Percentiles rank a stretch among this genome's conserved stretches.
phyloP scores from a whole-genome alignment of 2,329 filamentous ascomycete species.

The Ustulina deusta region DNA sequence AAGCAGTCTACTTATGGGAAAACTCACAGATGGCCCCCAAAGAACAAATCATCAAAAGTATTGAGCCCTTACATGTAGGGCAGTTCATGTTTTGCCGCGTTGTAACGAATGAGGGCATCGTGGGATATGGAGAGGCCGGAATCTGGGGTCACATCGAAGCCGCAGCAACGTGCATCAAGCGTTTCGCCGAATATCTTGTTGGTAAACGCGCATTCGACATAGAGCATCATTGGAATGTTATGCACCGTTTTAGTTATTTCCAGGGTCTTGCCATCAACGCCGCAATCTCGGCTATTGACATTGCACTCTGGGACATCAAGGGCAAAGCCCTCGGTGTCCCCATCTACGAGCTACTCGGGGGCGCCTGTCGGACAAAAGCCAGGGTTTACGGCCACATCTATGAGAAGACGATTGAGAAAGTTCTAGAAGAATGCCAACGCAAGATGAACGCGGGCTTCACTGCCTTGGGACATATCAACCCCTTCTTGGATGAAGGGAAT shows the following conservation, averaged over 20 bases:
- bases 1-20: no score
- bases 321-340: not conserved
- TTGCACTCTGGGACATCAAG: no score
- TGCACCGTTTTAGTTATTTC: not conserved
- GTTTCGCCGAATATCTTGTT: not conserved
- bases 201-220: conserved; percentile 1
- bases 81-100: no score
- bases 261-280: no score
- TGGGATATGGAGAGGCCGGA: no score
- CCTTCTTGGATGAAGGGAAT: not conserved
- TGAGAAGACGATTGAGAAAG: not conserved
- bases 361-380: not conserved
- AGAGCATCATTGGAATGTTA: not conserved
- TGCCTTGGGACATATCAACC: not conserved
- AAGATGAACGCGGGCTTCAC: conserved; percentile 1
- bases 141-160: no score
- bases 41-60: no score
- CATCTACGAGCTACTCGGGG: not conserved
- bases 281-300: no score
- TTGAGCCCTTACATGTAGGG: no score
- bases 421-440: not conserved
- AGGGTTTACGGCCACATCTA: conserved; percentile 4
- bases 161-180: not conserved
- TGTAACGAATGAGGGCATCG: no score
- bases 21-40: no score